Evolutionary conservation across 2,329 filamentous ascomycete species (phyloP), one percentile per base, ranked within the genome.

Genomic region (Fusarium fracticaudum): DNA sequence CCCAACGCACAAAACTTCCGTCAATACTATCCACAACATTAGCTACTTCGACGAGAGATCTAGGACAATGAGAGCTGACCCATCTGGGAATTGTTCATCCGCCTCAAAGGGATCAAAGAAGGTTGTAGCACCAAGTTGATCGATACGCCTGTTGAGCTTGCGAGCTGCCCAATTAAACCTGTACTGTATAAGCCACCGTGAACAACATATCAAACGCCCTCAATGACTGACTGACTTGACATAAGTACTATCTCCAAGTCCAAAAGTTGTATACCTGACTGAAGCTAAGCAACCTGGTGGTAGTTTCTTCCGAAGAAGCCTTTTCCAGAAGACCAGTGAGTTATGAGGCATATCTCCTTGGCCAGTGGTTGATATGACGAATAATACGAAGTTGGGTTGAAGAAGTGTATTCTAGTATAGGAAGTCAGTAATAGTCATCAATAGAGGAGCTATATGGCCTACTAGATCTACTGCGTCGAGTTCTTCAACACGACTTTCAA

Each of bases 211-310:
- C 18, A 9, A 22, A 29, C 18, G 33, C 24, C 18, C 7, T 48
- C 17, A n/a, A 4, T 31, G 9, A 80, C 88, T 74, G 11, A 80
- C 88, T 74, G 86, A 96, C 92, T 97, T 96, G 64, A 93, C 88
- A 86, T 99, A 99, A 3, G 95, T 97, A 79, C 93, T 98, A 82
- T 99, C 96, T 2, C 96, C 96, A 2, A 98, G 87, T 2, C 96
- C 96, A 85, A 98, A 98, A 0, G 92, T 93, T 7, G 94, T 92
- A 83, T 97, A 98, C 3, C 86, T 87, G 71, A 97, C 85, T 40
- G 88, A 87, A 43, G 85, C 80, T 44, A 99, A 85, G 77, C 92
- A 95, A 22, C 88, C 90, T 7, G 91, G 87, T 18, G 92, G 90
- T 35, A 99, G 87, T 76, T 91, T 94, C 81, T 93, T 95, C 75